Evolutionary conservation across 2,329 filamentous ascomycete species (phyloP), one percentile per base, ranked within the genome.

Genomic region (Botrytis sinoallii): DNA sequence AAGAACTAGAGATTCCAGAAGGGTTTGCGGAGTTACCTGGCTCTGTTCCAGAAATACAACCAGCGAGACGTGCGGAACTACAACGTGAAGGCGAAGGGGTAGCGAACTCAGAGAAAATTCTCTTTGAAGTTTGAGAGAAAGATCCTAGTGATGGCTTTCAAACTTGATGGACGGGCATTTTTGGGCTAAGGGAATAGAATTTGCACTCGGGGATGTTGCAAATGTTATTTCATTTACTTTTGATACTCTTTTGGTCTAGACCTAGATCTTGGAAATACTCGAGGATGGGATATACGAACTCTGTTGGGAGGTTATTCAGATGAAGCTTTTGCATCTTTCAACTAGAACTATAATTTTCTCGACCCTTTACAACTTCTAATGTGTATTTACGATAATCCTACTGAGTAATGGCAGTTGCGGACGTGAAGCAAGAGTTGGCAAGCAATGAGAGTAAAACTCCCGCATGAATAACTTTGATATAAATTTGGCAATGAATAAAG

Each of bases 1-100:
- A 22, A 4, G 25, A 68, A 68, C 35, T 40, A 25, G 66, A 42
- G 48, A 20, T 40, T 8, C 66, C 48, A 1, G 48, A 42, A 16
- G 66, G 66, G 20, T 42, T 68, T 22, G 35, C 48, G 4, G 66
- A 68, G 48, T 6, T 68, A 5, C 65, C 35, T 55, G 65, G 46
- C 16, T 55, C 25, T 22, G 3, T 18, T 52, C 32, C 65, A 20
- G 22, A 29, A 3, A 40, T 67, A 7, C 2, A 55, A 14, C 0
- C 14, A 5, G 7, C 7, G 4, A 14, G n/a, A 38, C 4, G 3
- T 29, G 35, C 32, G 8, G 32, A 8, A 25, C 4, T 67, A 40
- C 9, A 20, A 14, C 16, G 12, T 9, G 35, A 40, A 29, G 46
- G 10, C 7, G 25, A 40, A 22, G 25, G 14, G 16, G 22, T 14